phyloP scores from a whole-genome alignment of 208 protist genomes.

The Porcisia deanei region DNA sequence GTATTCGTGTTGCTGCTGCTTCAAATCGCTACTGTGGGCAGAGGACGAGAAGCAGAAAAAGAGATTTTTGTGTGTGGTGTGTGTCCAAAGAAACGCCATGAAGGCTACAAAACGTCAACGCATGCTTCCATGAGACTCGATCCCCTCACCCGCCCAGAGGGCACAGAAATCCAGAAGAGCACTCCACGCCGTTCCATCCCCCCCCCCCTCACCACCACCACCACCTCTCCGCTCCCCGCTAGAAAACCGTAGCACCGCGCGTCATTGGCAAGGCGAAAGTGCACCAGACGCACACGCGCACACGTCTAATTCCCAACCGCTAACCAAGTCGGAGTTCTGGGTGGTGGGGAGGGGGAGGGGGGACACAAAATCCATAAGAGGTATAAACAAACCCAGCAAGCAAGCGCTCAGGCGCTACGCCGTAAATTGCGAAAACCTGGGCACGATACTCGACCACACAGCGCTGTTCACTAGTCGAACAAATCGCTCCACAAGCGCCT shows the following conservation, averaged over 20 bases:
- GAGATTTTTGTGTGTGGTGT: background rate
- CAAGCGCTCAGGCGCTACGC: background rate
- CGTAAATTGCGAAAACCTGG: slow-evolving; percentile 17
- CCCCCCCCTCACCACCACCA: background rate
- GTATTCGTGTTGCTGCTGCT: background rate
- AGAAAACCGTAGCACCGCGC: background rate
- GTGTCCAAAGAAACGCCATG: background rate
- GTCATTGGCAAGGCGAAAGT: background rate
- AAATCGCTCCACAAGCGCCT: slow-evolving; percentile 31
- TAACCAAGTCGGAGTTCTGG: background rate
- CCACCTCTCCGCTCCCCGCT: background rate
- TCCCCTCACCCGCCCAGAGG: background rate
- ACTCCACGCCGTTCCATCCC: background rate
- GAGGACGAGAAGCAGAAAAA: no score
- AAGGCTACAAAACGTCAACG: background rate
- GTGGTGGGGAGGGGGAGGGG: background rate
- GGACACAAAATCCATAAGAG: no score
- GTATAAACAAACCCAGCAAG: background rate
- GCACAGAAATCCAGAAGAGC: background rate
- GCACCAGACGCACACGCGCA: background rate
- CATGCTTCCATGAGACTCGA: background rate
- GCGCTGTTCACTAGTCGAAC: slow-evolving; percentile 30
- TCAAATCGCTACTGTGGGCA: background rate
- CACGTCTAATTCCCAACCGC: background rate
- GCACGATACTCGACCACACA: slow-evolving; percentile 32